A percentile compares a stretch with the other conserved stretches of the same genome.
Evolutionary conservation across 2,329 filamentous ascomycete species (phyloP).

Genomic region (Didymella glomerata): DNA sequence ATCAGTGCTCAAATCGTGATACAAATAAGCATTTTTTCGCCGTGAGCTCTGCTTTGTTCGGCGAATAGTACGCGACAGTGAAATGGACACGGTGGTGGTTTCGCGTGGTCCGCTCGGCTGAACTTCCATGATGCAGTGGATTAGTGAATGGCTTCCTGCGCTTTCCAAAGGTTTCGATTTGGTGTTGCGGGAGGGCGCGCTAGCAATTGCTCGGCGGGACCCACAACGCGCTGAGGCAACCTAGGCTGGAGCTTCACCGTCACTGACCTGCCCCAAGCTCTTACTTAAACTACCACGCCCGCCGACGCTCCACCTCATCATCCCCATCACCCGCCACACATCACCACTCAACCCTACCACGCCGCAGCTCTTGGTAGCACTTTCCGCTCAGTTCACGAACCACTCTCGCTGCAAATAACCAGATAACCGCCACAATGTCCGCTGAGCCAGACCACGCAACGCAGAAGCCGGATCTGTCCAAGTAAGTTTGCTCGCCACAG

Average conservation of each 20-base stretch:
- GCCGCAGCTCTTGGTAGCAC: slow-evolving; percentile 28
- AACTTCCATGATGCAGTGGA: slow-evolving; percentile 16
- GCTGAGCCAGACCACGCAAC: slow-evolving; percentile 60
- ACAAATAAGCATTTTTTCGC: slow-evolving; percentile 13
- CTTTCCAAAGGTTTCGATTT: slow-evolving; percentile 42
- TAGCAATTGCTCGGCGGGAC: slow-evolving; percentile 26
- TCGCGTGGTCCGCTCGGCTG: slow-evolving; percentile 16
- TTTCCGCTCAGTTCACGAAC: slow-evolving; percentile 17
- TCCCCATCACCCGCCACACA: slow-evolving; percentile 35
- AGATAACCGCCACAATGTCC: slow-evolving; percentile 54
- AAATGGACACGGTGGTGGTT: slow-evolving; percentile 34
- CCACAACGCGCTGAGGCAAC: slow-evolving; percentile 33
- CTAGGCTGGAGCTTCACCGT: slow-evolving; percentile 39
- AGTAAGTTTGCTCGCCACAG: slow-evolving; percentile 47
- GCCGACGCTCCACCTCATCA: slow-evolving; percentile 40
- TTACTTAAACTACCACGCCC: slow-evolving; percentile 49
- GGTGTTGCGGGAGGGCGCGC: slow-evolving; percentile 38
- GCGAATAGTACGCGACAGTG: slow-evolving; percentile 1
- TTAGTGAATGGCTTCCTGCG: slow-evolving; percentile 28
- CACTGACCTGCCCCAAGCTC: slow-evolving; percentile 42
- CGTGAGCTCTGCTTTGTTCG: slow-evolving; percentile 10
- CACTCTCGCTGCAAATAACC: slow-evolving; percentile 31
- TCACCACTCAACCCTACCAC: slow-evolving; percentile 27
- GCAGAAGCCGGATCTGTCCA: slow-evolving; percentile 59
- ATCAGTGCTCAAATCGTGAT: slow-evolving; percentile 17